A percentile compares a stretch with the other conserved stretches of the same genome.
phyloP scores from a whole-genome alignment of 352 stramenopile genomes.

The Phytophthora idaei region DNA sequence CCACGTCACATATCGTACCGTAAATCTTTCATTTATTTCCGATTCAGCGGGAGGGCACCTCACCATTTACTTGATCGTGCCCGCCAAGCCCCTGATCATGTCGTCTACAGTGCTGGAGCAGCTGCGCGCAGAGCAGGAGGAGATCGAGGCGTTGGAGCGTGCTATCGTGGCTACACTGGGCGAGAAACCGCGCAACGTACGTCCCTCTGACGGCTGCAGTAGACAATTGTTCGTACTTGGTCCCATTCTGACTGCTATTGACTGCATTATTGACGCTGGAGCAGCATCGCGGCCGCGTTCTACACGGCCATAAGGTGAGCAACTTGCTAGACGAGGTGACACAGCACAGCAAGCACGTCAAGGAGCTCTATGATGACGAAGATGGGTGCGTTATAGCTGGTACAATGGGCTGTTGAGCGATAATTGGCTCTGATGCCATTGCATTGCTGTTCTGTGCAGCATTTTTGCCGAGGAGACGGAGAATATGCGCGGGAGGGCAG shows the following conservation, averaged over 20 bases:
- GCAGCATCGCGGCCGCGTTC: constrained; percentile 77
- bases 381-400: constrained; percentile 56
- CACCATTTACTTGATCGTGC: constrained; percentile 11
- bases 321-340: constrained; percentile 77
- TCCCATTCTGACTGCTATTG: background rate
- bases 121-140: constrained; percentile 79
- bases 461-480: constrained; percentile 82
- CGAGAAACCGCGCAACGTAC: constrained; percentile 85
- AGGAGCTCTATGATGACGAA: constrained; percentile 85
- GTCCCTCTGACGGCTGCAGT: constrained; percentile 16
- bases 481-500: constrained; percentile 70
- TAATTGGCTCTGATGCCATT: background rate
- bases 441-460: constrained; percentile 30
- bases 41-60: constrained; percentile 4
- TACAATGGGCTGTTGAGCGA: background rate
- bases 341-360: constrained; percentile 67
- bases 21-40: constrained; percentile 25
- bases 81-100: constrained; percentile 42
- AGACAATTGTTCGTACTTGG: background rate
- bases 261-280: constrained; percentile 5
- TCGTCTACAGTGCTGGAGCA: constrained; percentile 88
- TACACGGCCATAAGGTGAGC: constrained; percentile 88
- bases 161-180: constrained; percentile 72
- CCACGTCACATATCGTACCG: constrained; percentile 12
- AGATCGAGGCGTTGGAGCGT: constrained; percentile 80